Conservation (phyloP, 441 rosid genomes). For the Euphorbia celastroides region DNA sequence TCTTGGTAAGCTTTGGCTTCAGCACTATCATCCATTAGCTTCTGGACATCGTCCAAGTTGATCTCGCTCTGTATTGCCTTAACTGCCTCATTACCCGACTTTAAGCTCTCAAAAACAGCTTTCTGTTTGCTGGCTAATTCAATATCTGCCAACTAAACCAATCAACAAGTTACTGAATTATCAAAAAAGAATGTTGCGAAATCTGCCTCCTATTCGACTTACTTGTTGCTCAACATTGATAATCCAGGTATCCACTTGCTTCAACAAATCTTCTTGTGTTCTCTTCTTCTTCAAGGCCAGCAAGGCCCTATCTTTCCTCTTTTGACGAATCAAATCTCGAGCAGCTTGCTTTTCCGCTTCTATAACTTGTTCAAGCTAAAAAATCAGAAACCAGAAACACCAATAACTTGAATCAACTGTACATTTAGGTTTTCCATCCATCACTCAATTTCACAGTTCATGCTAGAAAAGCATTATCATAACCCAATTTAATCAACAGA, state of each 20-base stretch:
- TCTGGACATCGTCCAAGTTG: slow-evolving; percentile 82
- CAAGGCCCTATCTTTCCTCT: slow-evolving; percentile 77
- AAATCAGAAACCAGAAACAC: slow-evolving; percentile 3
- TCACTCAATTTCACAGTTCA: not conserved
- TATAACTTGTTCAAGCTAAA: slow-evolving; percentile 71
- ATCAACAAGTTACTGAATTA: not conserved
- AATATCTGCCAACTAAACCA: slow-evolving; percentile 79
- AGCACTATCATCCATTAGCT: slow-evolving; percentile 86
- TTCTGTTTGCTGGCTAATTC: slow-evolving; percentile 91
- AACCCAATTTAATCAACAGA: not conserved
- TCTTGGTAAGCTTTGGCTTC: slow-evolving; percentile 96
- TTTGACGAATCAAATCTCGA: slow-evolving; percentile 68
- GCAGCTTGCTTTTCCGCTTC: slow-evolving; percentile 93
- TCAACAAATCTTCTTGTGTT: slow-evolving; percentile 75
- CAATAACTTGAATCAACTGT: not conserved
- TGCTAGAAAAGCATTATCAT: not conserved
- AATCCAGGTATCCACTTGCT: slow-evolving; percentile 89
- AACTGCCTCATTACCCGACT: slow-evolving; percentile 68
- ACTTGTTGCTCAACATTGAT: slow-evolving; percentile 97
- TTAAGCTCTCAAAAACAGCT: slow-evolving; percentile 86
- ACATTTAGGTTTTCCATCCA: too few relatives aligned
- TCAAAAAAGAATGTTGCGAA: not conserved
- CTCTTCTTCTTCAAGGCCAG: slow-evolving; percentile 90
- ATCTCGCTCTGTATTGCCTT: slow-evolving; percentile 88
- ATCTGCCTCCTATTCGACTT: slow-evolving; percentile 9